Evolutionary conservation across 768 basidiomycete genomes (phyloP), one percentile per base, ranked within the genome.

Genomic region (Naganishia onofrii): DNA sequence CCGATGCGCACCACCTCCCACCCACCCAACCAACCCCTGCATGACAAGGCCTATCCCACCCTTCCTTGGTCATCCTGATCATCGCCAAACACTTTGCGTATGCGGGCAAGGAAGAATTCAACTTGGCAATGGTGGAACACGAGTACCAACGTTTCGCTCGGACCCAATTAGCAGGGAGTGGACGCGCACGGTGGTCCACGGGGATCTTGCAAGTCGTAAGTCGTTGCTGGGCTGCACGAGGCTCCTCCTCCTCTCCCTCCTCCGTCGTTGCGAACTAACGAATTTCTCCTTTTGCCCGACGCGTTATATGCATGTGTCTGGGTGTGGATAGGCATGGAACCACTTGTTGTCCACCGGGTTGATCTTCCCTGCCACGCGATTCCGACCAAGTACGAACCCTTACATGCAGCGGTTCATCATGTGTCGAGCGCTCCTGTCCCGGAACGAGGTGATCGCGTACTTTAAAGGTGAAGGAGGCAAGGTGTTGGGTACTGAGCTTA

Each of bases 41-140:
- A 3, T 38, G 46, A 68, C 21, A 74, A 93, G 91, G 84, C 67
- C 78, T 93, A 26, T 82, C 91, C 23, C 92, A 94, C 76, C 90
- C 93, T 9, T 83, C 86, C 2, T 80, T 92, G 23, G 93, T 91
- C 76, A 84, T 95, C 34, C 85, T 96, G 52, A 89, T 98, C 70
- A 90, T 93, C n/a, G 85, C 88, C 17, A 85, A 88, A 75, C 94
- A 96, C 76, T 84, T 87, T 4, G 82, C 87, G 29, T 88, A 88
- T 12, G 86, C 87, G 7, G 93, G 93, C 0, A 89, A 93, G 70
- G 84, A 89, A 23, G 82, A 82, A 17, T 88, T 96, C 81, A 97
- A 91, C 34, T 95, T 98, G 77, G 92, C 94, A 75, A 92, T 94
- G 88, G 85, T 95, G 9, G 85, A 89, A 71, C 90, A 91, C 64